Evolutionary conservation across 257 asterid species (phyloP).

Genomic region (Fraxinus excelsior): DNA sequence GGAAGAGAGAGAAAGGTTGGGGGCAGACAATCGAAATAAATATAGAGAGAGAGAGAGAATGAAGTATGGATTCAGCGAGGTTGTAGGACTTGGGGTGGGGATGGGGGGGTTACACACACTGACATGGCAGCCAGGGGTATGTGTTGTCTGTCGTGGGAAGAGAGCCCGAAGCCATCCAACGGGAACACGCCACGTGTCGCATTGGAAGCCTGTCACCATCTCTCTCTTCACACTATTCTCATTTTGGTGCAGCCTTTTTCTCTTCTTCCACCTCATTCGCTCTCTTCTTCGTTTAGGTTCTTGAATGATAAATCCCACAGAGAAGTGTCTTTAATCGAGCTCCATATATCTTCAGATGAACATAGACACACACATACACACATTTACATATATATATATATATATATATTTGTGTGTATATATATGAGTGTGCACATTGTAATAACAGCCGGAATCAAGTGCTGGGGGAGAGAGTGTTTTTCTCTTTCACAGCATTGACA

Average conservation of each 20-base stretch:
- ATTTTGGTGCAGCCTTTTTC: conserved; percentile 16
- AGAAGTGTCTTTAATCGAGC: background rate
- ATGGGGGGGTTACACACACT: conserved; percentile 50
- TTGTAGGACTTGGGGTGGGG: conserved; percentile 34
- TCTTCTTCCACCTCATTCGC: background rate
- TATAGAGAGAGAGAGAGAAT: conserved; percentile 30
- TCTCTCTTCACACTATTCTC: conserved; percentile 34
- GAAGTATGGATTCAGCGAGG: conserved; percentile 69
- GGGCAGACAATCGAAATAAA: conserved; percentile 48
- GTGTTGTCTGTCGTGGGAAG: conserved; percentile 47
- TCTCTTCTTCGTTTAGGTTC: background rate
- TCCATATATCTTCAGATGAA: background rate
- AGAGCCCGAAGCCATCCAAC: conserved; percentile 62
- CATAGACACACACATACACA: background rate
- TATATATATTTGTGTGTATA: no score
- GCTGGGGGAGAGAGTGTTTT: background rate
- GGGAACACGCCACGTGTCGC: conserved; percentile 56
- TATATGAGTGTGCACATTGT: background rate
- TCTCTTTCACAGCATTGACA: background rate
- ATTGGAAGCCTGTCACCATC: conserved; percentile 50
- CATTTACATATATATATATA: no score
- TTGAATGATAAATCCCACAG: background rate
- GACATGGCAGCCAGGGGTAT: conserved; percentile 35
- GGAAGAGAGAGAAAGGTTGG: conserved; percentile 49
- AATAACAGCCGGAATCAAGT: background rate